Conservation (phyloP, 345 rosid species). For the Clarkia xantiana region DNA sequence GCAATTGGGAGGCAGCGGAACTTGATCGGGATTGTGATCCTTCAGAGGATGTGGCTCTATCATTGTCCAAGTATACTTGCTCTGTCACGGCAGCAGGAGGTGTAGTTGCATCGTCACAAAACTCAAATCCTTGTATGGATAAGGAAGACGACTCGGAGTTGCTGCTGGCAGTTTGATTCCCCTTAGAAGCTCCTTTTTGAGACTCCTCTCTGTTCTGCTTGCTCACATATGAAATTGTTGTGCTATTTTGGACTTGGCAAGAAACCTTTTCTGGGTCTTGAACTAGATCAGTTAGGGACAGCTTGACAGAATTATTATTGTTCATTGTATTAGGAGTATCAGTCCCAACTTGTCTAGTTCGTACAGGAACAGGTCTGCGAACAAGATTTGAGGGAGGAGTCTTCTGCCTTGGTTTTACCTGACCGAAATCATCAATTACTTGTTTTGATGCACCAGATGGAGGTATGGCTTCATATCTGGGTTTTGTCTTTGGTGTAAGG, state of each 20-base stretch:
- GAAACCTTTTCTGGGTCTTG: conserved; percentile 26
- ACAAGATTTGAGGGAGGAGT: conserved; percentile 52
- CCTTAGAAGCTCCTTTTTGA: conserved; percentile 32
- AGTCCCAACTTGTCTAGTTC: conserved; percentile 34
- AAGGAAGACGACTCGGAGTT: conserved; percentile 64
- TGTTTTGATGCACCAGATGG: conserved; percentile 36
- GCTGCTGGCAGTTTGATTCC: conserved; percentile 55
- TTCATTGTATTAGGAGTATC: conserved; percentile 28
- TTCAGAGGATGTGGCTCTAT: conserved; percentile 19
- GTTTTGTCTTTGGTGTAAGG: conserved; percentile 49
- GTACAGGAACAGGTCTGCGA: conserved; percentile 38
- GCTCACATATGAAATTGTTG: conserved; percentile 10
- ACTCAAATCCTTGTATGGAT: conserved; percentile 68
- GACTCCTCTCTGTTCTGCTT: conserved; percentile 24
- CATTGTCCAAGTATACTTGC: conserved; percentile 23
- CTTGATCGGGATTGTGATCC: conserved; percentile 21
- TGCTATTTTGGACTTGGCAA: conserved; percentile 16
- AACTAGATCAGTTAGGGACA: conserved; percentile 18
- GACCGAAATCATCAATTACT: conserved; percentile 35
- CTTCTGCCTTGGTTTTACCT: conserved; percentile 56
- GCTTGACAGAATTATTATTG: conserved; percentile 13
- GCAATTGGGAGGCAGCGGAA: conserved; percentile 18
- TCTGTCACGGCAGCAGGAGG: conserved; percentile 43
- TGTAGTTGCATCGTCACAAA: conserved; percentile 65
- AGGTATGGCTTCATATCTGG: conserved; percentile 54